Conservation (phyloP, 441 rosid genomes). For the Breynia disticha region DNA sequence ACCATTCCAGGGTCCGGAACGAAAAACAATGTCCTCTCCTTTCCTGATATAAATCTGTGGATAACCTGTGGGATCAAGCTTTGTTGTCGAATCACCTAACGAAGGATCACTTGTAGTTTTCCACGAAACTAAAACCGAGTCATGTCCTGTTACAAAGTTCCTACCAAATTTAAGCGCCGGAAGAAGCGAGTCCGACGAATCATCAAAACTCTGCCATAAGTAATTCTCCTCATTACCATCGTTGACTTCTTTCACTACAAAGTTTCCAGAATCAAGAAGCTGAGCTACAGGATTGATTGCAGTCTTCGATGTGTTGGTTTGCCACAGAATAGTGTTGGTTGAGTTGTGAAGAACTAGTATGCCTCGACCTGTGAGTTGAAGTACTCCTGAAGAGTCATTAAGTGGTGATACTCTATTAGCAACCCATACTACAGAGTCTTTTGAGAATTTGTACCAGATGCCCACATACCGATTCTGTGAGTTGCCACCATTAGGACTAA, state of each 20-base stretch:
- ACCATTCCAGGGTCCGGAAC: constrained; percentile 77
- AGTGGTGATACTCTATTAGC: constrained; percentile 54
- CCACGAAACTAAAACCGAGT: constrained; percentile 49
- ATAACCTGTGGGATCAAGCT: constrained; percentile 22
- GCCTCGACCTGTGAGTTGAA: constrained; percentile 15
- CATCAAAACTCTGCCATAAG: constrained; percentile 68
- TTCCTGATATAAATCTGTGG: constrained; percentile 24
- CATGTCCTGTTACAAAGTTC: constrained; percentile 37
- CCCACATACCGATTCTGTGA: constrained; percentile 22
- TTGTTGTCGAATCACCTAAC: constrained; percentile 33
- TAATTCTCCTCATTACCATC: constrained; percentile 7
- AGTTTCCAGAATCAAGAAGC: constrained; percentile 38
- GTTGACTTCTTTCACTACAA: constrained; percentile 24
- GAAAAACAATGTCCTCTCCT: constrained; percentile 11
- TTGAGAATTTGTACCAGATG: constrained; percentile 24
- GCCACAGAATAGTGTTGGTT: constrained; percentile 34
- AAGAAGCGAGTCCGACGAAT: constrained; percentile 48
- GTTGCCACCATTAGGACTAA: constrained; percentile 15
- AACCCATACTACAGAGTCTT: constrained; percentile 50
- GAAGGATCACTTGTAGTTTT: constrained; percentile 60
- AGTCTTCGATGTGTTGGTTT: constrained; percentile 9
- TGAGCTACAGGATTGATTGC: constrained; percentile 23
- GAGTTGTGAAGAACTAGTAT: constrained; percentile 33
- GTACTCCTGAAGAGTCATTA: constrained; percentile 15
- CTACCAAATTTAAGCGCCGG: constrained; percentile 49